Evolutionary conservation across 2,329 filamentous ascomycete genomes (phyloP).

Genomic region (Orbilia oligospora): DNA sequence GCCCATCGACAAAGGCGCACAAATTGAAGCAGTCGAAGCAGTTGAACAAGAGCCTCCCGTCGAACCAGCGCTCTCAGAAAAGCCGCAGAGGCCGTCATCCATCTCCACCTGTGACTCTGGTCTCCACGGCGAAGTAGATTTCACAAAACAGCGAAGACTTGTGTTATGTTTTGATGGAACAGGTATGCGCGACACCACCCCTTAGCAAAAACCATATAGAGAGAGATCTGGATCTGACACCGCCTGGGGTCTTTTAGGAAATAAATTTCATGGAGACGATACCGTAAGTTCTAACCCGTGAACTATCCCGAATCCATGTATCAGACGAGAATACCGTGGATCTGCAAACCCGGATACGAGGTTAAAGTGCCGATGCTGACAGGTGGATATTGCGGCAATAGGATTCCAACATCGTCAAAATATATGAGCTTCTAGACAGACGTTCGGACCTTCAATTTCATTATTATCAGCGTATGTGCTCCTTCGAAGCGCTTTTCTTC

Average conservation of each 20-base stretch:
- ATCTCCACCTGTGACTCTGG: conserved; percentile 51
- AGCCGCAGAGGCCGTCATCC: conserved; percentile 45
- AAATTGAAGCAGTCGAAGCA: background rate
- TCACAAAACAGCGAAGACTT: conserved; percentile 66
- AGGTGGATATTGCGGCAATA: conserved; percentile 64
- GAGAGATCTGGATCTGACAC: background rate
- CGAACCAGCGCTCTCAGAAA: conserved; percentile 25
- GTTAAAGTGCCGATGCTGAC: conserved; percentile 42
- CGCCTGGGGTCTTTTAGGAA: conserved; percentile 33
- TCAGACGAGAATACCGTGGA: conserved; percentile 4
- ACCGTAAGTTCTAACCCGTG: conserved; percentile 38
- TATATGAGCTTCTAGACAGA: conserved; percentile 69
- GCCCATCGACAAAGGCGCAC: conserved; percentile 31
- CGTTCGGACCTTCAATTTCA: conserved; percentile 69
- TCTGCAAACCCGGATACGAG: conserved; percentile 28
- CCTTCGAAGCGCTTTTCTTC: background rate
- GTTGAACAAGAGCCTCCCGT: conserved; percentile 6
- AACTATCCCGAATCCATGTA: conserved; percentile 6
- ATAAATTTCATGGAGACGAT: conserved; percentile 58
- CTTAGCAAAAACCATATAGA: background rate
- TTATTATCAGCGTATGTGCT: conserved; percentile 69
- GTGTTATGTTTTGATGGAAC: conserved; percentile 71
- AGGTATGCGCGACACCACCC: conserved; percentile 66
- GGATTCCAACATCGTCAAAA: conserved; percentile 73
- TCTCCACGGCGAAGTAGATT: conserved; percentile 41